Evolutionary conservation across 805 yeast genomes (phyloP).

Genomic region (Debaryomyces castellii): DNA sequence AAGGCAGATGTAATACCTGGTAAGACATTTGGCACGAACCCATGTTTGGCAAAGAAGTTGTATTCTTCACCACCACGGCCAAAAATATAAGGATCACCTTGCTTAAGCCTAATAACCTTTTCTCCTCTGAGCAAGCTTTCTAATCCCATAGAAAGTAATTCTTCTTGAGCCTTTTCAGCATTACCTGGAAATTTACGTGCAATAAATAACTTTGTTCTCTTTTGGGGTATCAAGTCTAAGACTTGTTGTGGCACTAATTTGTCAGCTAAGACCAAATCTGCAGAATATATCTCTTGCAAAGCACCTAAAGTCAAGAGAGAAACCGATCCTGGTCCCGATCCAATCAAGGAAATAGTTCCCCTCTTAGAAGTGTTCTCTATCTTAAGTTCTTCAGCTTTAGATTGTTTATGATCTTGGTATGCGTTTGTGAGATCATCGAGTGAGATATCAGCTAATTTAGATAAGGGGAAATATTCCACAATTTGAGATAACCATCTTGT

Average conservation of each 20-base stretch:
- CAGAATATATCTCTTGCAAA: constrained; percentile 70
- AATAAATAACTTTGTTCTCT: constrained; percentile 68
- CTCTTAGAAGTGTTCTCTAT: background rate
- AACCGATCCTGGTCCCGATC: constrained; percentile 91
- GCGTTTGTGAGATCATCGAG: constrained; percentile 54
- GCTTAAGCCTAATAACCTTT: constrained; percentile 85
- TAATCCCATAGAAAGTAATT: constrained; percentile 72
- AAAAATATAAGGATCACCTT: constrained; percentile 95
- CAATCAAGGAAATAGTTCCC: constrained; percentile 79
- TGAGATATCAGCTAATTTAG: constrained; percentile 57
- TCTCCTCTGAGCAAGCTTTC: constrained; percentile 62
- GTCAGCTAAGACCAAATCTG: constrained; percentile 85
- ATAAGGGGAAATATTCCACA: constrained; percentile 85
- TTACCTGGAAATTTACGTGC: constrained; percentile 96
- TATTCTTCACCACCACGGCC: constrained; percentile 97
- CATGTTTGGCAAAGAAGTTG: constrained; percentile 63
- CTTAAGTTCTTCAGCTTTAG: constrained; percentile 1
- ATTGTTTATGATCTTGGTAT: constrained; percentile 23
- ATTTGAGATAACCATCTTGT: constrained; percentile 86
- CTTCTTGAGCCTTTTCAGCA: constrained; percentile 91
- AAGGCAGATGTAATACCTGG: constrained; percentile 91
- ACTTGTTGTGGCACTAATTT: constrained; percentile 90
- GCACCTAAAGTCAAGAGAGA: constrained; percentile 86
- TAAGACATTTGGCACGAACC: constrained; percentile 69
- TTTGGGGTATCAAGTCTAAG: constrained; percentile 73